These are phyloP conservation scores for Venturiaceae sp. DNA, from an alignment of 2,329 filamentous ascomycete genomes.

Conservation along the genomic window DNA sequence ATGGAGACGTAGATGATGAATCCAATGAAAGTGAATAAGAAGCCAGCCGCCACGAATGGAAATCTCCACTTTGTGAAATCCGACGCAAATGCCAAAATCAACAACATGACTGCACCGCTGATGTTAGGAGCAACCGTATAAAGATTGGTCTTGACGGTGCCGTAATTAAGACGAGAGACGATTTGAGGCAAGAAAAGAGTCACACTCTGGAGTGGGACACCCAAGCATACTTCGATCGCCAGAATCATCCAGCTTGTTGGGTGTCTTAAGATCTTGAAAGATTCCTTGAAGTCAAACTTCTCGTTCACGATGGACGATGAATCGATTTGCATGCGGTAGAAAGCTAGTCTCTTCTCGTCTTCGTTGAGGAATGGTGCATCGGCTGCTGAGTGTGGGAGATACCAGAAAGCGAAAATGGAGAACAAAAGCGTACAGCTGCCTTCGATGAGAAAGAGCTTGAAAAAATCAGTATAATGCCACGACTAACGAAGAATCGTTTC, in stretches of 20 bases:
- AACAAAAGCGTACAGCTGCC: slow-evolving; percentile 49
- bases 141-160: slow-evolving; percentile 60
- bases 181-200: slow-evolving; percentile 51
- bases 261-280: slow-evolving; percentile 43
- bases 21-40: slow-evolving; percentile 63
- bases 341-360: slow-evolving; percentile 59
- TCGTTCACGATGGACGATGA: slow-evolving; percentile 55
- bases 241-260: slow-evolving; percentile 45
- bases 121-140: slow-evolving; percentile 77
- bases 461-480: too few relatives aligned
- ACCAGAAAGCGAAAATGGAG: slow-evolving; percentile 56
- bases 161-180: slow-evolving; percentile 41
- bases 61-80: slow-evolving; percentile 59
- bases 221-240: slow-evolving; percentile 48
- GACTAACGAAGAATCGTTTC: too few relatives aligned
- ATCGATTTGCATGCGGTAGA: slow-evolving; percentile 66
- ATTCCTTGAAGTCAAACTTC: slow-evolving; percentile 41
- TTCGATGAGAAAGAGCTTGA: slow-evolving; percentile 56
- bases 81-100: slow-evolving; percentile 62
- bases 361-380: slow-evolving; percentile 56
- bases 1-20: slow-evolving; percentile 73
- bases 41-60: slow-evolving; percentile 65
- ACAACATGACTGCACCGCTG: slow-evolving; percentile 60
- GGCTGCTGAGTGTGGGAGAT: slow-evolving; percentile 55
- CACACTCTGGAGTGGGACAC: slow-evolving; percentile 48